Percentiles rank a stretch among this genome's conserved stretches.
These are phyloP conservation scores for Leccinum ochraceum DNA, from an alignment of 768 basidiomycete genomes.

Conservation along the genomic window DNA sequence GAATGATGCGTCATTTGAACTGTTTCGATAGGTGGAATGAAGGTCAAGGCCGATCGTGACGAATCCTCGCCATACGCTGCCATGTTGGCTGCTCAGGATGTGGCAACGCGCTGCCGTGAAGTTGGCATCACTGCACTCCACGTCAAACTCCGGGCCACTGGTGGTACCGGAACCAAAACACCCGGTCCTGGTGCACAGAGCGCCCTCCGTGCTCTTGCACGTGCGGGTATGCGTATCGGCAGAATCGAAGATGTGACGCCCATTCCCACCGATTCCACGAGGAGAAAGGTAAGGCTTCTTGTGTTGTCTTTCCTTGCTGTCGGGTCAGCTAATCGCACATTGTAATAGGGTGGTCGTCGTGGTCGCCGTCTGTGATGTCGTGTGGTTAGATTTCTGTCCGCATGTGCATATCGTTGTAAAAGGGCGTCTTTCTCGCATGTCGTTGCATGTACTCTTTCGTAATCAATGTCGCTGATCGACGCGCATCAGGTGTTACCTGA, in stretches of 20 bases:
- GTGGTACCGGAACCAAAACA: slow-evolving; percentile 98
- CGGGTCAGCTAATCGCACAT: slow-evolving; percentile 2
- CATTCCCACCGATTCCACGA: slow-evolving; percentile 94
- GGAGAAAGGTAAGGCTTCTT: slow-evolving; percentile 76
- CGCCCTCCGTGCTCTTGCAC: slow-evolving; percentile 96
- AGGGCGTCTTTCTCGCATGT: slow-evolving; percentile 28
- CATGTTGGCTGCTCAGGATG: slow-evolving; percentile 98
- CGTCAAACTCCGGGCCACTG: slow-evolving; percentile 98
- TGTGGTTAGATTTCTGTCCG: slow-evolving; percentile 12
- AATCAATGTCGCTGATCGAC: slow-evolving; percentile 79
- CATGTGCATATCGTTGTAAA: slow-evolving; percentile 20
- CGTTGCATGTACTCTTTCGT: slow-evolving; percentile 37
- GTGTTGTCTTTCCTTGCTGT: not conserved
- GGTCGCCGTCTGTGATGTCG: slow-evolving; percentile 84
- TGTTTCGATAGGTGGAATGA: slow-evolving; percentile 84
- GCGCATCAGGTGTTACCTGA: slow-evolving; percentile 66
- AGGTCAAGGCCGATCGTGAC: slow-evolving; percentile 99
- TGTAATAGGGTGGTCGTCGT: slow-evolving; percentile 89
- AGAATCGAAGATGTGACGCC: slow-evolving; percentile 99
- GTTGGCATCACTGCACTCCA: slow-evolving; percentile 98
- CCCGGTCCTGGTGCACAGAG: slow-evolving; percentile 99
- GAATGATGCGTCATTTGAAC: not conserved
- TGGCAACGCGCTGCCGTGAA: slow-evolving; percentile 94
- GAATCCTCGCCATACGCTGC: slow-evolving; percentile 97
- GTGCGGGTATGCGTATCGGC: slow-evolving; percentile 97